phyloP scores from a whole-genome alignment of 768 basidiomycete genomes.

The Boletus insuetus region DNA sequence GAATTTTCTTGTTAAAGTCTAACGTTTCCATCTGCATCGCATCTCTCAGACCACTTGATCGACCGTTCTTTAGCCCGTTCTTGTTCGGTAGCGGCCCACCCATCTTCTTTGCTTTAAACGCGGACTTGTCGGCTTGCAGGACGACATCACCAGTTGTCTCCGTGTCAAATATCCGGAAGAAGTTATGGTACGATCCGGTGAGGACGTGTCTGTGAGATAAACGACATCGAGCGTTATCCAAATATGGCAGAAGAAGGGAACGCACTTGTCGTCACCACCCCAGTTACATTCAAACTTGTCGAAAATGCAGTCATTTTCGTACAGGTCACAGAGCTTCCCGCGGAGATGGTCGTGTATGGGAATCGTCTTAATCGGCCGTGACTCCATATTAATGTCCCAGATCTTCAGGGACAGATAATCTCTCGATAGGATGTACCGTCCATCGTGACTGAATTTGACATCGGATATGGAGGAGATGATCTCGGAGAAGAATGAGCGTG shows the following conservation, averaged over 20 bases:
- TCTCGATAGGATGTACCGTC: constrained; percentile 92
- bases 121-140: constrained; percentile 97
- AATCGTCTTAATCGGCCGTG: constrained; percentile 93
- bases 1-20: constrained; percentile 97
- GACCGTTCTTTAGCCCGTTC: constrained; percentile 71
- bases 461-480: constrained; percentile 99
- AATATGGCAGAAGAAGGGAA: constrained; percentile 23
- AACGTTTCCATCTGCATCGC: constrained; percentile 83
- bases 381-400: constrained; percentile 99
- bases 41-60: constrained; percentile 68
- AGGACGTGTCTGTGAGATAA: constrained; percentile 72
- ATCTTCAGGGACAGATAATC: constrained; percentile 98
- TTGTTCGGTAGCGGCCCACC: constrained; percentile 80
- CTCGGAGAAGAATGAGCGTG: constrained; percentile 98
- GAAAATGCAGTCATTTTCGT: constrained; percentile 99
- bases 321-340: constrained; percentile 95
- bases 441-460: constrained; percentile 98
- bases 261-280: constrained; percentile 94
- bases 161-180: constrained; percentile 98
- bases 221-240: constrained; percentile 9
- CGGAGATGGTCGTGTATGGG: constrained; percentile 98
- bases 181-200: constrained; percentile 99
- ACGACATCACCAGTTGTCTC: constrained; percentile 87
- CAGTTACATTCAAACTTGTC: constrained; percentile 99
- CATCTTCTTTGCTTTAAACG: constrained; percentile 99